Evolutionary conservation across 148 eudicot species (phyloP), one percentile per base, ranked within the genome.

Genomic region (Suaeda aralocaspica): DNA sequence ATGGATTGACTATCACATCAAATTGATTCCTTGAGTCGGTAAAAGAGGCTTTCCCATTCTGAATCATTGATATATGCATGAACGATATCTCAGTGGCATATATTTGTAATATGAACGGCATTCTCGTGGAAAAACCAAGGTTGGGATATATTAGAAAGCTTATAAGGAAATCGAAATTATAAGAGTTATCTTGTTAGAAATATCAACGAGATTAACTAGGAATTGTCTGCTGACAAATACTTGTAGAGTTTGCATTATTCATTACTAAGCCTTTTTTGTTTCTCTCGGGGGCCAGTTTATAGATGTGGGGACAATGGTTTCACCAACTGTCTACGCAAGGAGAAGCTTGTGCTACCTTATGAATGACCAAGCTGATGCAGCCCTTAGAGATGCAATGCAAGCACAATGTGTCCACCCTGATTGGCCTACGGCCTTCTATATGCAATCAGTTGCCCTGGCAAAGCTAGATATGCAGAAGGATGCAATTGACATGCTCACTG

Each of bases 381-480:
- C 91, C 33, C 79, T 87, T 26, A 74, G 97, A 70, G 97, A 91
- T 64, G 94, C 97, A 71, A 91, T 91, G 97, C 97, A 91, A 76
- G 97, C 97, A 18, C 97, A 91, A 68, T 78, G 84, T 26, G 88
- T 91, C 53, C 57, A 82, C 66, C 90, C 97, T 18, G 97, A 88
- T 72, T 91, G 97, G 97, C 80, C 97, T 0, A 89, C 89, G 0
- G 92, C 97, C 22, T 91, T 91, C 72, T 91, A 91, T 72, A 86
- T 91, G 92, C 97, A 91, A 59, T 81, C 94, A 10, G 94, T 91
- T 50, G 97, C 97, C 61, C 88, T 91, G 19, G 85, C 88, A 10
- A 91, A 91, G 83, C 85, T 91, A 11, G 87, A 89, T 70, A 91
- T 91, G 97, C 87, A 91, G 69, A 80, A 89, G 76, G 97, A 91